A percentile compares a stretch with the other conserved stretches of the same genome.
Evolutionary conservation across 1,139 yeast genomes (phyloP).

Genomic region (Nakaseomyces bracarensis): DNA sequence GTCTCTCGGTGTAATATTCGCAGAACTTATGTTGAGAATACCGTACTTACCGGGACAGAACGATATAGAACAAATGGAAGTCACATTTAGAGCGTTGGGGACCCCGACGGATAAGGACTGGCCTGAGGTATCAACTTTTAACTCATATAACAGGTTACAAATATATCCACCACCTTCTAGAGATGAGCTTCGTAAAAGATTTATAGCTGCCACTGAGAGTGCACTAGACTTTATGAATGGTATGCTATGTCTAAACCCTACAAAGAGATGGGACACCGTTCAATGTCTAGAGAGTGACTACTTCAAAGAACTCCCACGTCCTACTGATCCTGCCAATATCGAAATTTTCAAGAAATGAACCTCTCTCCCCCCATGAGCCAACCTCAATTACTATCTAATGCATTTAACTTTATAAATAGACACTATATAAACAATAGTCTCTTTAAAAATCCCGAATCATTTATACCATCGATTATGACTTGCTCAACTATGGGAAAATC

Average conservation of each 20-base stretch:
- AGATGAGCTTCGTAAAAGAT: conserved; percentile 71
- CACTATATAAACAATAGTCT: too few relatives aligned
- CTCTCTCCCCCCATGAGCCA: too few relatives aligned
- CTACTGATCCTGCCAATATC: conserved; percentile 53
- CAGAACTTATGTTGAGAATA: conserved; percentile 87
- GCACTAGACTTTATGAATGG: conserved; percentile 71
- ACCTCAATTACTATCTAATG: too few relatives aligned
- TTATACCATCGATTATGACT: too few relatives aligned
- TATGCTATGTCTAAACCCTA: conserved; percentile 75
- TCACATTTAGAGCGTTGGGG: conserved; percentile 89
- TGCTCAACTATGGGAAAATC: too few relatives aligned
- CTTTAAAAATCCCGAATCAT: too few relatives aligned
- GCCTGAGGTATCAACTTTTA: conserved; percentile 82
- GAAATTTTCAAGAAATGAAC: conserved; percentile 13
- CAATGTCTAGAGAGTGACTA: conserved; percentile 59
- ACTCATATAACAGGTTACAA: conserved; percentile 61
- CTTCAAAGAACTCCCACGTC: conserved; percentile 66
- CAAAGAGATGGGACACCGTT: conserved; percentile 57
- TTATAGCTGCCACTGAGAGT: conserved; percentile 83
- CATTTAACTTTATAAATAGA: too few relatives aligned
- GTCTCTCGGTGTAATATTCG: conserved; percentile 95
- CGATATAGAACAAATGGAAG: conserved; percentile 81
- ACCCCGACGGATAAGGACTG: conserved; percentile 89
- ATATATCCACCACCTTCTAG: conserved; percentile 80
- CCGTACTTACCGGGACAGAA: conserved; percentile 92